Evolutionary conservation across 2,329 filamentous ascomycete species (phyloP).

Genomic region (Niveomyces coronatus): DNA sequence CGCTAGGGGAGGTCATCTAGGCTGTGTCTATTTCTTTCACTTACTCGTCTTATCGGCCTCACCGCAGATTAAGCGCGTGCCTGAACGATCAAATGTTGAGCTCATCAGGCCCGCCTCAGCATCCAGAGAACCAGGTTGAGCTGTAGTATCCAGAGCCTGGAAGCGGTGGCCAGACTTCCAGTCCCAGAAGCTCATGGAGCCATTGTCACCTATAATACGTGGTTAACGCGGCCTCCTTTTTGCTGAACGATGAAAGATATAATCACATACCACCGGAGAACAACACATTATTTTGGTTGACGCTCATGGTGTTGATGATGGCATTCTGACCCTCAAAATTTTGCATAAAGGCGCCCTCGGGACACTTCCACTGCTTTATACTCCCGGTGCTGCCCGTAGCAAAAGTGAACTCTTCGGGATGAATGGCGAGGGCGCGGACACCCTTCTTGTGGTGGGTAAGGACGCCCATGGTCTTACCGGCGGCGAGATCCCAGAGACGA

Average conservation of each 20-base stretch:
- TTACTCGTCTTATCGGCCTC: slow-evolving; percentile 91
- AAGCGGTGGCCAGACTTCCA: slow-evolving; percentile 95
- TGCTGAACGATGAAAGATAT: too few relatives aligned
- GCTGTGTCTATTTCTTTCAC: too few relatives aligned
- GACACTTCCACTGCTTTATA: slow-evolving; percentile 99
- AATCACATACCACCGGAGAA: slow-evolving; percentile 69
- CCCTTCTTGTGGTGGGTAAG: slow-evolving; percentile 98
- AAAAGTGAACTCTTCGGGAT: slow-evolving; percentile 93
- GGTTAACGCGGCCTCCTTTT: too few relatives aligned
- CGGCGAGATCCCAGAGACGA: slow-evolving; percentile 88
- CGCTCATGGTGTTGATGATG: slow-evolving; percentile 88
- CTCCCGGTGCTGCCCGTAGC: slow-evolving; percentile 82
- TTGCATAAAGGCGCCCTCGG: slow-evolving; percentile 97
- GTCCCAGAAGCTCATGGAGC: slow-evolving; percentile 96
- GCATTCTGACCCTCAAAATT: slow-evolving; percentile 96
- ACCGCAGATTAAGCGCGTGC: slow-evolving; percentile 80
- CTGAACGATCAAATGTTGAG: slow-evolving; percentile 83
- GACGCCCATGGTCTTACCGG: slow-evolving; percentile 91
- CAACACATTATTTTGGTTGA: slow-evolving; percentile 90
- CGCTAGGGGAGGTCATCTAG: neutral
- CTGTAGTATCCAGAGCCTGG: slow-evolving; percentile 80
- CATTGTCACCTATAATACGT: slow-evolving; percentile 57
- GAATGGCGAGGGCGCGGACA: slow-evolving; percentile 71
- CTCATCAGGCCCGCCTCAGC: slow-evolving; percentile 94
- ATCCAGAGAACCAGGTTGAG: slow-evolving; percentile 87